Evolutionary conservation across 2,329 filamentous ascomycete genomes (phyloP), one percentile per base, ranked within the genome.

Genomic region (Fusarium sulawesiense): DNA sequence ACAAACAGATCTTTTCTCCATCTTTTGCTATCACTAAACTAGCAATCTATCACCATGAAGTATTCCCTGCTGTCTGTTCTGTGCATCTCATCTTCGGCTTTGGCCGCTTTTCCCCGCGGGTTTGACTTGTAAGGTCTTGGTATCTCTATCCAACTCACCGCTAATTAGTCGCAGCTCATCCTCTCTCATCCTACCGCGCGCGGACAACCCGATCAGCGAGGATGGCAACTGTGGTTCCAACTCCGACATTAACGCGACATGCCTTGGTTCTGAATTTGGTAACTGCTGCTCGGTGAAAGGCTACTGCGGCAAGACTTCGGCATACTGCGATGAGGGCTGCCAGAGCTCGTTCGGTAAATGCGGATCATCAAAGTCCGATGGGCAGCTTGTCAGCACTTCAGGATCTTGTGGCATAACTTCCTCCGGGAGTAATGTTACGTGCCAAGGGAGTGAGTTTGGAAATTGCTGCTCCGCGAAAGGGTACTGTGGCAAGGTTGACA

Each of bases 101-200:
- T 49, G 7, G 47, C 47, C 14, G n/a, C 27, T 1, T 50, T 56
- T 14, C 45, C 54, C 14, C 44, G 54, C n/a, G 32, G 32, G 5
- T 46, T 29, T 20, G 44, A 23, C 18, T 20, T 49, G 47, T 49
- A 49, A 49, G 47, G 11, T 12, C 20, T 0, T 11, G 4, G 4
- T 21, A 6, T 23, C 20, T 7, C 9, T n/a, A 7, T 49, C 29
- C n/a, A 11, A 3, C 16, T 30, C 21, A 49, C 47, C 47, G 27
- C 47, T 49, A 21, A 49, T 30, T 20, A 6, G 29, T 34, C 47
- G 20, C 47, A 49, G 47, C 46, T 53, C 56, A 34, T 41, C 30
- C 12, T 29, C 56, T 42, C 56, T 53, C 6, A 10, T 58, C 20
- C 56, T 58, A 2, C 56, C 56, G 7, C 56, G 56, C 27, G 27